A percentile compares a stretch with the other conserved stretches of the same genome.
These are phyloP conservation scores for Canavalia gladiata DNA, from an alignment of 306 rosid species.

Conservation along the genomic window DNA sequence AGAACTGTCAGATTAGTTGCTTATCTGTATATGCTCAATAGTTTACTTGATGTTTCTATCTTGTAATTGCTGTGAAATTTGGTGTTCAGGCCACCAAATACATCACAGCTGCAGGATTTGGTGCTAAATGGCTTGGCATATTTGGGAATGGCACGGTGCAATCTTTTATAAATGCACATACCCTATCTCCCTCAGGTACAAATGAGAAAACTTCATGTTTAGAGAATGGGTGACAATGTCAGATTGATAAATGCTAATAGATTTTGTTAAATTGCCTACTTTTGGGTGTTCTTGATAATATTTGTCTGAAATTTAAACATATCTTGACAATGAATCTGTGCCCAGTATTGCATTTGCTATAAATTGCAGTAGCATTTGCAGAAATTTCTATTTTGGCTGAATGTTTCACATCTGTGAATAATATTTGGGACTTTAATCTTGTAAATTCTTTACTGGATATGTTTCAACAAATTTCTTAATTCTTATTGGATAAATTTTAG, in stretches of 20 bases:
- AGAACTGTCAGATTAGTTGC: constrained; percentile 34
- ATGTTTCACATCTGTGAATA: constrained; percentile 18
- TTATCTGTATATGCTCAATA: constrained; percentile 21
- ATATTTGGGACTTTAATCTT: constrained; percentile 13
- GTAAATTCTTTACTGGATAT: constrained; percentile 4
- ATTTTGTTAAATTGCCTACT: constrained; percentile 26
- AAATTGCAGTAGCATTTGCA: constrained; percentile 11
- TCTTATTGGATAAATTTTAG: background rate
- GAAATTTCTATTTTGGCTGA: constrained; percentile 19
- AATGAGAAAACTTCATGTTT: constrained; percentile 29
- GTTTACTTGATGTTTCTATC: constrained; percentile 32
- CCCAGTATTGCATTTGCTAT: background rate
- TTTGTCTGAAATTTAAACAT: constrained; percentile 21
- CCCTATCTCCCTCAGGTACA: constrained; percentile 77
- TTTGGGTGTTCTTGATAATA: constrained; percentile 14
- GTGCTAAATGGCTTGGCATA: constrained; percentile 89
- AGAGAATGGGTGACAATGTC: background rate
- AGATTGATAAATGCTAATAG: constrained; percentile 29
- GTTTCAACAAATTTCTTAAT: background rate
- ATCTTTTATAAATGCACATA: constrained; percentile 82
- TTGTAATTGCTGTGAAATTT: constrained; percentile 50
- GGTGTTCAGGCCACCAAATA: constrained; percentile 82
- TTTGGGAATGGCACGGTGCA: constrained; percentile 95
- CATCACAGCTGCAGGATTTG: constrained; percentile 96
- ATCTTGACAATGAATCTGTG: constrained; percentile 24